Percentiles rank a stretch among this genome's conserved stretches.
Conservation (phyloP, 2,329 filamentous ascomycete species). For the Aspergillus jensenii region DNA sequence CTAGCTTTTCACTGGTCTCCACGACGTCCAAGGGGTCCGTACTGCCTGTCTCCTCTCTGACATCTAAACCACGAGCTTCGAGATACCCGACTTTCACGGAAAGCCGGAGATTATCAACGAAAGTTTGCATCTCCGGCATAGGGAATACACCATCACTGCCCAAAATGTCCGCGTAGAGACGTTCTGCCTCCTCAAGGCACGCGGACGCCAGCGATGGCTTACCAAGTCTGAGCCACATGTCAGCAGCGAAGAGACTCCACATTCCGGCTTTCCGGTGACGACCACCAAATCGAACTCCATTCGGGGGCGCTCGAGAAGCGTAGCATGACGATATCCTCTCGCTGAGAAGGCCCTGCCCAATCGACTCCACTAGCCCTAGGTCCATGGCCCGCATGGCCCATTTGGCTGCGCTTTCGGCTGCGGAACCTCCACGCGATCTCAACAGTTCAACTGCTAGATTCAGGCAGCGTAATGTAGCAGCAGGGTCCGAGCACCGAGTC, state of each 20-base stretch:
- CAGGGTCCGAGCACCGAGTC: conserved; percentile 75
- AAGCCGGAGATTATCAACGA: conserved; percentile 44
- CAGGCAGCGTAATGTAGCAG: conserved; percentile 76
- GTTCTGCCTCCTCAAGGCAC: conserved; percentile 69
- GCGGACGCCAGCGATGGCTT: conserved; percentile 77
- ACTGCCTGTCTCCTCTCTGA: conserved; percentile 29
- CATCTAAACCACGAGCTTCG: conserved; percentile 41
- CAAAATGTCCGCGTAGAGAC: conserved; percentile 50
- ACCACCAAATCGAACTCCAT: conserved; percentile 66
- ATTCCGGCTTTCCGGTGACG: conserved; percentile 82
- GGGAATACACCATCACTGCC: conserved; percentile 42
- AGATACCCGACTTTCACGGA: conserved; percentile 45
- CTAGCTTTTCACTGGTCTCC: conserved; percentile 56
- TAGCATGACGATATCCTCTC: conserved; percentile 87
- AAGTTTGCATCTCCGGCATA: conserved; percentile 54
- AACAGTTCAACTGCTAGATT: conserved; percentile 78
- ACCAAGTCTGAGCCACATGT: conserved; percentile 76
- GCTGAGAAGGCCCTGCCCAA: conserved; percentile 79
- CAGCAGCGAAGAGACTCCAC: conserved; percentile 81
- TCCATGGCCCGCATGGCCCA: conserved; percentile 84
- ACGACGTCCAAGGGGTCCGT: conserved; percentile 33
- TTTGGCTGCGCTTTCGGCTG: conserved; percentile 79
- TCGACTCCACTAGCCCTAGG: conserved; percentile 67
- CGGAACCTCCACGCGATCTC: conserved; percentile 73
- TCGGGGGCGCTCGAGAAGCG: conserved; percentile 67